These are phyloP conservation scores for Auriscalpium microsporum DNA, from an alignment of 768 basidiomycete species.

Conservation along the genomic window DNA sequence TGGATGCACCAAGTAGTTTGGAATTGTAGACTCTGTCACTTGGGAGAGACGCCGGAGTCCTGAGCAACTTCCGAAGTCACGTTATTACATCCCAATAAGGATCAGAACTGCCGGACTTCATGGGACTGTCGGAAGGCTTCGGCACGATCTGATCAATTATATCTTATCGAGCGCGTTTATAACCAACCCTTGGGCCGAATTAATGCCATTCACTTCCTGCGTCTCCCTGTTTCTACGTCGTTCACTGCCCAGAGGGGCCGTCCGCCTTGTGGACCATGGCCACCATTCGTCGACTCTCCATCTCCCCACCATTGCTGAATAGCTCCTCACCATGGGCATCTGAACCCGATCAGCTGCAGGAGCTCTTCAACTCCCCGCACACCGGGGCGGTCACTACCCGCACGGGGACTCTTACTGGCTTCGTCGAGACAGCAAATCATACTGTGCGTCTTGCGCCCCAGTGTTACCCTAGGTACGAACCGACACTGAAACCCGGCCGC, in stretches of 20 bases:
- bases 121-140: too few species aligned
- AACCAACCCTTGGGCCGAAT: background rate
- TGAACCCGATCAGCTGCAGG: constrained; percentile 50
- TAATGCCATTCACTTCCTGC: background rate
- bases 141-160: background rate
- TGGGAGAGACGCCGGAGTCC: too few species aligned
- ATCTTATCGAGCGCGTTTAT: background rate
- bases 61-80: too few species aligned
- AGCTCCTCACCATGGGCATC: constrained; percentile 80
- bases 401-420: constrained; percentile 65
- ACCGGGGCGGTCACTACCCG: constrained; percentile 80
- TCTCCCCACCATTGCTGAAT: constrained; percentile 65
- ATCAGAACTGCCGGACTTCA: too few species aligned
- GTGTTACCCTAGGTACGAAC: background rate
- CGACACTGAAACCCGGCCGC: background rate
- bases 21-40: background rate
- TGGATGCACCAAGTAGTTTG: background rate
- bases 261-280: constrained; percentile 35
- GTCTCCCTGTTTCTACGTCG: background rate
- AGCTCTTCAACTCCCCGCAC: constrained; percentile 53
- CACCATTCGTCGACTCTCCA: constrained; percentile 42
- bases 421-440: constrained; percentile 53
- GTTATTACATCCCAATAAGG: too few species aligned
- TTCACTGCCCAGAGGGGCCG: background rate
- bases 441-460: constrained; percentile 34